phyloP scores from a whole-genome alignment of 192 early-diverging fungal genomes.

The Coemansia sp. region DNA sequence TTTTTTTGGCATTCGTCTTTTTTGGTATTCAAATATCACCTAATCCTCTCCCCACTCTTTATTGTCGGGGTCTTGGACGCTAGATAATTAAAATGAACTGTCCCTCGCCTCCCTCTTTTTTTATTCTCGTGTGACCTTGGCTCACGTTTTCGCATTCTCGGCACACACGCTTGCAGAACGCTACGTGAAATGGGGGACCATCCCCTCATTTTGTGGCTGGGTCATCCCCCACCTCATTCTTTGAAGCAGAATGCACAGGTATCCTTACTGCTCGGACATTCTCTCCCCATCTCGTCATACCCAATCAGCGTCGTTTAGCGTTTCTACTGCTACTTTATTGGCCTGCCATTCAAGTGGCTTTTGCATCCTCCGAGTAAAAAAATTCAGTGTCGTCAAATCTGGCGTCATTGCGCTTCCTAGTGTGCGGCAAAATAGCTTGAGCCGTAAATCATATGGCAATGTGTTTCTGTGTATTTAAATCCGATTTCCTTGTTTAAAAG shows the following conservation, averaged over 20 bases:
- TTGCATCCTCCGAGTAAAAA: background rate
- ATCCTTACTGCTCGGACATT: constrained; percentile 2
- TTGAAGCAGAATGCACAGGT: background rate
- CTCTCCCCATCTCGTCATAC: background rate
- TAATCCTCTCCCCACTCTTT: constrained; percentile 5
- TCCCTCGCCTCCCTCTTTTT: background rate
- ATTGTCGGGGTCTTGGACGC: background rate
- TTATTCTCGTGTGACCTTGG: background rate
- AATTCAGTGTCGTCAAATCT: background rate
- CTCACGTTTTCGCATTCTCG: constrained; percentile 6
- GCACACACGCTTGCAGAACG: background rate
- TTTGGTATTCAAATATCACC: background rate
- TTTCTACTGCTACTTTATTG: background rate
- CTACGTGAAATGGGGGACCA: background rate
- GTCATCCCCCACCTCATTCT: background rate
- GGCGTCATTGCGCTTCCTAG: background rate
- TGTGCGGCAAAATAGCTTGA: background rate
- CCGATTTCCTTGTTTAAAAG: background rate
- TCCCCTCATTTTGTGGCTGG: background rate
- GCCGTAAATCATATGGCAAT: background rate
- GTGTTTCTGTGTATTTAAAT: background rate
- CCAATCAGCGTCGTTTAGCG: background rate
- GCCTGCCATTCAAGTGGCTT: background rate
- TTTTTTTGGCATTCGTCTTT: background rate
- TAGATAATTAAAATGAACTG: background rate